Base-by-base conservation (phyloP, 345 rosid genomes). In the Populus tremula region DNA sequence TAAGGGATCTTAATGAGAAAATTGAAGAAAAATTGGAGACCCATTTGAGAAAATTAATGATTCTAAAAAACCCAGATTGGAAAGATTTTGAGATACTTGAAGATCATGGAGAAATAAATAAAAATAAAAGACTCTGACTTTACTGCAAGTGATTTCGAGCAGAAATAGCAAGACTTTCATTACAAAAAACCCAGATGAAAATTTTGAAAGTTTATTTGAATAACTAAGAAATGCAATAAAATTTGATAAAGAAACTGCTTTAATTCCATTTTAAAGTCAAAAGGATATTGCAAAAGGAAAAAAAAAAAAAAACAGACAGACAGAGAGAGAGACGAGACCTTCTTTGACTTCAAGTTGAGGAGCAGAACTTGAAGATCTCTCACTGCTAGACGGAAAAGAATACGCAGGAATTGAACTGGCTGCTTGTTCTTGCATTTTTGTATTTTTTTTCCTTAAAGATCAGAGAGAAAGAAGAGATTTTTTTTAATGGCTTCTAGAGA, bases 351-450 rank as follows among this genome's bases (percentile, higher is more conserved):
- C 97, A 67, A 85, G 88, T 71, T 89, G 99, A 10, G 86, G 89
- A 56, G 94, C 93, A 17, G 99, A 92, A 86, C 99, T 92, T n/a
- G 99, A 92, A 43, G 99, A 96, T 81, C 97, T 89, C 82, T 96
- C 99, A 45, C 99, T 94, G 82, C 99, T 94, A 23, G 97, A 94
- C 7, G 91, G 96, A 49, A 96, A 53, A 74, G 99, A 96, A 82
- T 89, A 93, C 2, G 94, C 97, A 3, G 97, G 92, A 17, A 92
- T 53, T 41, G 96, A 92, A 71, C 97, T 91, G 14, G 97, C 89
- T 12, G 92, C 89, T 80, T 88, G 97, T 67, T 92, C 99, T 73
- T 93, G 97, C 99, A 96, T 94, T 83, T 84, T 77, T 64, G 31
- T 61, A 16, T 13, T 14, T 3, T 16, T 3, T 35, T 33, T 25